Percentiles rank a stretch among this genome's conserved stretches.
Conservation (phyloP, 306 rosid genomes). For the Cucumis melo region DNA sequence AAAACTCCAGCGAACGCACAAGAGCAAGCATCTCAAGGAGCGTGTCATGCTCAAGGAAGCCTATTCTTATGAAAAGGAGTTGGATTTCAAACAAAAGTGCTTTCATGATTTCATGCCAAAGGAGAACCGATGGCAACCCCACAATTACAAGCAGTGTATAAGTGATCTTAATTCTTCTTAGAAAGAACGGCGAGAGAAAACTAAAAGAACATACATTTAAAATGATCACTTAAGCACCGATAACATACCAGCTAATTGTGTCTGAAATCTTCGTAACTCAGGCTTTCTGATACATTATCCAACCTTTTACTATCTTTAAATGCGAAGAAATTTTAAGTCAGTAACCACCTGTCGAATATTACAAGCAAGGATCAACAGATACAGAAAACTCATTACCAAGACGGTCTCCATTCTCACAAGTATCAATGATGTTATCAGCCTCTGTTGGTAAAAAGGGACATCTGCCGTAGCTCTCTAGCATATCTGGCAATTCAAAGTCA, state of each 20-base stretch:
- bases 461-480: conserved; percentile 66
- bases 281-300: conserved; percentile 71
- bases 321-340: conserved; percentile 13
- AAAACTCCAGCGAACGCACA: background rate
- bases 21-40: background rate
- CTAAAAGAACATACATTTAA: background rate
- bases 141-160: background rate
- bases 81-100: background rate
- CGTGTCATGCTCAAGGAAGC: background rate
- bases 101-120: background rate
- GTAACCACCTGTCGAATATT: conserved; percentile 5
- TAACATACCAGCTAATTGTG: conserved; percentile 47
- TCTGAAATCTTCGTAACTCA: conserved; percentile 80
- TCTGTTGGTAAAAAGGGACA: conserved; percentile 62
- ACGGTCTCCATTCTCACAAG: conserved; percentile 46
- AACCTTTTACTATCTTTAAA: conserved; percentile 49
- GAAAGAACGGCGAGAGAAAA: background rate
- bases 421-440: conserved; percentile 43
- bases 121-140: background rate
- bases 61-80: background rate
- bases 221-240: background rate
- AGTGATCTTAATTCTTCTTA: background rate
- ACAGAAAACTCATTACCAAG: conserved; percentile 35
- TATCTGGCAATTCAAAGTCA: conserved; percentile 30
- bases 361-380: background rate